These are phyloP conservation scores for Draba incana DNA, from an alignment of 345 rosid genomes.

Conservation along the genomic window DNA sequence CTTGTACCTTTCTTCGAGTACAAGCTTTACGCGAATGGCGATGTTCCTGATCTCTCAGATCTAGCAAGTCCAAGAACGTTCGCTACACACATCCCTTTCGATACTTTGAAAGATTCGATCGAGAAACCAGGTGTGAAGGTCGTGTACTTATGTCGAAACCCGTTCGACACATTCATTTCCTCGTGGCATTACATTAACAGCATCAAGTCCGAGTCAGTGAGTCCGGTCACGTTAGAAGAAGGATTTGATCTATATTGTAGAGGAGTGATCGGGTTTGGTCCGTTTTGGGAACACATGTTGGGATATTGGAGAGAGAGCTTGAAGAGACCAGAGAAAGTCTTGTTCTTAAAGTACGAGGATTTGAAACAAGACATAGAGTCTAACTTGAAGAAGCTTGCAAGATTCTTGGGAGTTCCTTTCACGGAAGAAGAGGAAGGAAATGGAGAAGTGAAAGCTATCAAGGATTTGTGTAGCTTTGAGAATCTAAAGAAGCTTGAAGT, in stretches of 20 bases:
- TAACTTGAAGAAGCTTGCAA: slow-evolving; percentile 45
- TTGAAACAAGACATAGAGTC: slow-evolving; percentile 45
- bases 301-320: slow-evolving; percentile 56
- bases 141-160: slow-evolving; percentile 57
- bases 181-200: slow-evolving; percentile 49
- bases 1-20: slow-evolving; percentile 64
- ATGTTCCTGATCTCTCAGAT: slow-evolving; percentile 46
- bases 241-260: slow-evolving; percentile 50
- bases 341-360: slow-evolving; percentile 54
- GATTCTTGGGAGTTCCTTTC: slow-evolving; percentile 51
- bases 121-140: slow-evolving; percentile 38
- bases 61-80: slow-evolving; percentile 48
- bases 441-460: slow-evolving; percentile 45
- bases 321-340: slow-evolving; percentile 47
- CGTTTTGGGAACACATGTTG: slow-evolving; percentile 59
- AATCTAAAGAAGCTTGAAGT: slow-evolving; percentile 49
- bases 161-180: slow-evolving; percentile 56
- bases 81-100: slow-evolving; percentile 54
- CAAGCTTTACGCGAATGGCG: slow-evolving; percentile 49
- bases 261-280: slow-evolving; percentile 53
- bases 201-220: slow-evolving; percentile 31
- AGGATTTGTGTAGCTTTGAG: slow-evolving; percentile 53
- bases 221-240: slow-evolving; percentile 46
- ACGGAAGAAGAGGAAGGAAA: slow-evolving; percentile 47
- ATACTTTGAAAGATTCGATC: slow-evolving; percentile 41